Evolutionary conservation across 2,329 filamentous ascomycete species (phyloP), one percentile per base, ranked within the genome.

Genomic region (Neophaeococcomyces aloes): DNA sequence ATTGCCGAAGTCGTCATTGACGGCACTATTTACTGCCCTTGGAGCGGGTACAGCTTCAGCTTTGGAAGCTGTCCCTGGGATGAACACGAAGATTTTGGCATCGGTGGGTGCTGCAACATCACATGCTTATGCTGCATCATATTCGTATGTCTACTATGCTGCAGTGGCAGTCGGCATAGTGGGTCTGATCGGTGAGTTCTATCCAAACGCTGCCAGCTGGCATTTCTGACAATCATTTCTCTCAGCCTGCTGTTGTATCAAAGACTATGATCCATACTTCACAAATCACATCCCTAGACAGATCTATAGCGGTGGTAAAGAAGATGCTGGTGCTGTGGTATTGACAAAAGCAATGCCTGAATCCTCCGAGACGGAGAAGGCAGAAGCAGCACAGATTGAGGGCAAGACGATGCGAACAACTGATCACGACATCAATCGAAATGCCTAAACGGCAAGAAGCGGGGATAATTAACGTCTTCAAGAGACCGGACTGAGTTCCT

Each of bases 91-190:
- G 2, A 52, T 55, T 8, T 46, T 40, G 7, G 21, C 44, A 13
- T 43, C 45, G 5, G 50, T 49, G 13, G 11, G 23, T 4, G 30
- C 27, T 17, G 43, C 29, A 17, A 46, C 53, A 3, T 43, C 44
- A 14, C 36, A 49, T 18, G 47, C 48, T 7, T 54, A 54, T 31
- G 43, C 50, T 1, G 53, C 39, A 8, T 46, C 53, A 0, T 56
- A 54, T 34, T 33, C 54, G 7, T 56, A 55, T 19, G 49, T 56
- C 1, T 56, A 56, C 38, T 56, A 56, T 38, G 46, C 47, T 8
- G 48, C 50, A 3, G 35, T 56, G 14, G 53, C 53, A 1, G 44
- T 56, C n/a, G 50, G 49, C 11, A 31, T 37, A 6, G 42, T 51
- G 27, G 32, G 42, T 3, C 45, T 56, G 3, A 44, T 48, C 15